These are phyloP conservation scores for Tritrichomonas musculus DNA, from an alignment of 208 protist species.

Conservation along the genomic window DNA sequence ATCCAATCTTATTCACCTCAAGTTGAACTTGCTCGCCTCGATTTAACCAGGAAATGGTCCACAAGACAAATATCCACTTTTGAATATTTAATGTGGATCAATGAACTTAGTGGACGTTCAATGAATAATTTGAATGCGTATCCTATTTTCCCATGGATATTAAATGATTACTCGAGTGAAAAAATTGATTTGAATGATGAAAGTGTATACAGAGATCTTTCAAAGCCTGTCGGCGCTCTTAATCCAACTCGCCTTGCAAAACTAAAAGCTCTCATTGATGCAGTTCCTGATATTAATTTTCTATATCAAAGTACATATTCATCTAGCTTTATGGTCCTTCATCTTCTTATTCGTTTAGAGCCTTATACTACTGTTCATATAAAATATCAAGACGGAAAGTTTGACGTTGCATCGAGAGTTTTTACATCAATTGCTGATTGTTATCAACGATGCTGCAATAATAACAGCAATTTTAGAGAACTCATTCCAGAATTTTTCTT, in stretches of 20 bases:
- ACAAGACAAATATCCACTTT: background rate
- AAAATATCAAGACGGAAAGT: slow-evolving; percentile 65
- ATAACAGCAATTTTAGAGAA: slow-evolving; percentile 30
- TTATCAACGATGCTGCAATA: background rate
- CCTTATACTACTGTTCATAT: slow-evolving; percentile 47
- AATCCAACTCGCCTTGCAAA: background rate
- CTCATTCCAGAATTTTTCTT: slow-evolving; percentile 63
- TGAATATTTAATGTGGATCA: slow-evolving; percentile 20
- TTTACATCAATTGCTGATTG: background rate
- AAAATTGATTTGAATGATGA: background rate
- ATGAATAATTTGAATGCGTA: background rate
- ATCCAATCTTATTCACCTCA: background rate
- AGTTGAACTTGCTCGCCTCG: background rate
- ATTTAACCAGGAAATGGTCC: background rate
- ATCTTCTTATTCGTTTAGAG: slow-evolving; percentile 45
- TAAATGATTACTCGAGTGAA: background rate
- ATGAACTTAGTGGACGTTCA: background rate
- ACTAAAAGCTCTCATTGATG: background rate
- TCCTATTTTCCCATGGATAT: slow-evolving; percentile 8
- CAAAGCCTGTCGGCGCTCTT: background rate
- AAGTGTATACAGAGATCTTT: background rate
- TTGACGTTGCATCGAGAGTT: slow-evolving; percentile 45
- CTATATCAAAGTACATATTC: slow-evolving; percentile 97
- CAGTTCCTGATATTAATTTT: slow-evolving; percentile 64
- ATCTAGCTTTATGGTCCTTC: slow-evolving; percentile 65